Percentiles rank a stretch among this genome's conserved stretches.
phyloP scores from a whole-genome alignment of 2,329 filamentous ascomycete species.

The Pseudogymnoascus sp. region DNA sequence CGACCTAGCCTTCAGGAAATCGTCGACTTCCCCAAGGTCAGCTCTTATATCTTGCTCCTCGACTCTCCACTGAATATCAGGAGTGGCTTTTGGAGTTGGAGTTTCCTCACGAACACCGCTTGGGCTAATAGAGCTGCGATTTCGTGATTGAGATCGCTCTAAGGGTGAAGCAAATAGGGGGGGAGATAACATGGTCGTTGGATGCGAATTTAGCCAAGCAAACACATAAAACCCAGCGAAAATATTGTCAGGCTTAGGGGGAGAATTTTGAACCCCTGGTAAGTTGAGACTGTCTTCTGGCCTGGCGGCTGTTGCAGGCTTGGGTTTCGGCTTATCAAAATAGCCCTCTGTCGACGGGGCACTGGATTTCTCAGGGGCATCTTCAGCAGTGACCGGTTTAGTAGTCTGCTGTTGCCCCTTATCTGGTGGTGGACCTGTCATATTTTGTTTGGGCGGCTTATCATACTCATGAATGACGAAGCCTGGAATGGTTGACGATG shows the following conservation, averaged over 20 bases:
- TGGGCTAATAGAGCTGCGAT: not conserved
- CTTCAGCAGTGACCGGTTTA: not conserved
- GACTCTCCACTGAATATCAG: constrained; percentile 1
- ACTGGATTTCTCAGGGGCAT: not conserved
- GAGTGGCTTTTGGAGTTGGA: constrained; percentile 5
- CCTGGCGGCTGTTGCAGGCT: not conserved
- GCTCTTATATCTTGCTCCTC: constrained; percentile 10
- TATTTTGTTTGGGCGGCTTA: not conserved
- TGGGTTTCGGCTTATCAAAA: not conserved
- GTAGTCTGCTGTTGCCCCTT: not conserved
- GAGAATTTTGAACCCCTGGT: not conserved
- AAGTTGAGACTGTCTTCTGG: constrained; percentile 2
- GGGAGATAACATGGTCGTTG: constrained; percentile 1
- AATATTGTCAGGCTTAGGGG: constrained; percentile 5
- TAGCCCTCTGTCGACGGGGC: not conserved
- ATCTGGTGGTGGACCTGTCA: not conserved
- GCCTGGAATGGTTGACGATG: not conserved
- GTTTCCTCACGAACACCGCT: not conserved
- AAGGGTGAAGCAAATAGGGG: not conserved
- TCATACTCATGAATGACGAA: not conserved
- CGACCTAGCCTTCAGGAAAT: constrained; percentile 17
- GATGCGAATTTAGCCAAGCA: constrained; percentile 18
- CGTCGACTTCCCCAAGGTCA: constrained; percentile 19
- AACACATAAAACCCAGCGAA: constrained; percentile 23
- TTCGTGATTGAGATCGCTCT: not conserved